phyloP scores from a whole-genome alignment of 345 rosid genomes.

The Arabidopsis suecica region DNA sequence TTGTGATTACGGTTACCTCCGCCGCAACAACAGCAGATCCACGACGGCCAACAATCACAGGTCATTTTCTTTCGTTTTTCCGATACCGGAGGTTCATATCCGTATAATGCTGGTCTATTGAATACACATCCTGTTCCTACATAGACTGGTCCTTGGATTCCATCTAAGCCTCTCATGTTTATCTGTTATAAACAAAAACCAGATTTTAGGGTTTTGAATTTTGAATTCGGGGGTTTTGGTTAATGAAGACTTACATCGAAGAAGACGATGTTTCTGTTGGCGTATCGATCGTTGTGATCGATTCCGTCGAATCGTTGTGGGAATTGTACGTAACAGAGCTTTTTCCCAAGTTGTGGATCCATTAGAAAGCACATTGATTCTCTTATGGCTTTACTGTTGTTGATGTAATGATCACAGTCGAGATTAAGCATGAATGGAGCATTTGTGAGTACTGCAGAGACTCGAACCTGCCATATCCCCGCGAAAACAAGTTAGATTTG shows the following conservation, averaged over 20 bases:
- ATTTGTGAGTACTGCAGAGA: conserved; percentile 93
- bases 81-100: conserved; percentile 91
- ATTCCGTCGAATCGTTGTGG: conserved; percentile 98
- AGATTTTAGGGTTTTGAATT: conserved; percentile 2
- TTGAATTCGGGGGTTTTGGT: neutral
- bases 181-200: conserved; percentile 48
- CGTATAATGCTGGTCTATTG: conserved; percentile 91
- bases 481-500: conserved; percentile 1
- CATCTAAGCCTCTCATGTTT: conserved; percentile 92
- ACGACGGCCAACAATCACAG: conserved; percentile 98
- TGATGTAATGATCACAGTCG: conserved; percentile 96
- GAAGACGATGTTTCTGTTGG: conserved; percentile 90
- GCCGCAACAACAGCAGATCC: conserved; percentile 92
- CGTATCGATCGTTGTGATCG: conserved; percentile 93
- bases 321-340: conserved; percentile 94
- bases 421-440: conserved; percentile 91
- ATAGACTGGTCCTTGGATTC: conserved; percentile 94
- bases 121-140: conserved; percentile 98
- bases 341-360: conserved; percentile 97
- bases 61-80: conserved; percentile 93
- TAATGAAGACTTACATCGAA: conserved; percentile 68
- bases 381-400: conserved; percentile 87
- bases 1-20: conserved; percentile 69
- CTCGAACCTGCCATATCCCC: conserved; percentile 65
- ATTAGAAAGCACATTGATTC: conserved; percentile 98